A percentile compares a stretch with the other conserved stretches of the same genome.
phyloP scores from a whole-genome alignment of 768 basidiomycete genomes.

The Auriscalpium orientale region DNA sequence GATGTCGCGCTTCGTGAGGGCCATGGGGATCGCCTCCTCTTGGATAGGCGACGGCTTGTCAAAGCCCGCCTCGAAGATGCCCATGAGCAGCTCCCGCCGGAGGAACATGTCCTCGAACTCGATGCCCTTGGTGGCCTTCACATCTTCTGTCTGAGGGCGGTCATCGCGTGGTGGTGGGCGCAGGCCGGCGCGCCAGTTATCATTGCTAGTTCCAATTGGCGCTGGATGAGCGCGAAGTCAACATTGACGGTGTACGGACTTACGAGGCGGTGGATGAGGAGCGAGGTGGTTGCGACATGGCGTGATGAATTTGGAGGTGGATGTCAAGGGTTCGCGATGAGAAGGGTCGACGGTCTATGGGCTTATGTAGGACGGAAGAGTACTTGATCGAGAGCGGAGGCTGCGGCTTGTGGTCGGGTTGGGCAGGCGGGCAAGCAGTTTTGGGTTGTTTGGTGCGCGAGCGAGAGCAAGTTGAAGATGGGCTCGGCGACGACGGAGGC shows the following conservation, averaged over 20 bases:
- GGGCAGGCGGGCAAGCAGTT: no score
- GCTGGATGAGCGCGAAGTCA: not conserved
- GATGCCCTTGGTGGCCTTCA: constrained; percentile 84
- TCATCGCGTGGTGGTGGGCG: constrained; percentile 84
- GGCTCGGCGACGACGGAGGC: no score
- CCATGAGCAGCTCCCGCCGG: constrained; percentile 95
- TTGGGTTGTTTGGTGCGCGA: no score
- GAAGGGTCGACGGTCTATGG: no score
- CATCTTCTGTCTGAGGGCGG: constrained; percentile 96
- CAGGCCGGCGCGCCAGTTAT: constrained; percentile 69
- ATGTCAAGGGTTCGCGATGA: not conserved
- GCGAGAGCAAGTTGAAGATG: no score
- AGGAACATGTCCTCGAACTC: constrained; percentile 95
- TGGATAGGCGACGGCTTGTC: constrained; percentile 97
- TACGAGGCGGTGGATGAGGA: constrained; percentile 15
- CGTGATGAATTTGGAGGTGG: not conserved
- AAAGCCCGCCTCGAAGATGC: constrained; percentile 97
- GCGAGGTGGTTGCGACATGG: constrained; percentile 16
- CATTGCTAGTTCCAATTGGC: constrained; percentile 8
- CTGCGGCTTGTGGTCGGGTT: not conserved
- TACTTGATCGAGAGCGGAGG: not conserved
- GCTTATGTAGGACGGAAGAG: no score
- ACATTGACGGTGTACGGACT: not conserved
- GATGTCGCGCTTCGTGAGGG: constrained; percentile 87
- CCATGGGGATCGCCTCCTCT: constrained; percentile 96